Evolutionary conservation across 495 filamentous ascomycete species (phyloP).

Genomic region (Chlorociboria aeruginascens): DNA sequence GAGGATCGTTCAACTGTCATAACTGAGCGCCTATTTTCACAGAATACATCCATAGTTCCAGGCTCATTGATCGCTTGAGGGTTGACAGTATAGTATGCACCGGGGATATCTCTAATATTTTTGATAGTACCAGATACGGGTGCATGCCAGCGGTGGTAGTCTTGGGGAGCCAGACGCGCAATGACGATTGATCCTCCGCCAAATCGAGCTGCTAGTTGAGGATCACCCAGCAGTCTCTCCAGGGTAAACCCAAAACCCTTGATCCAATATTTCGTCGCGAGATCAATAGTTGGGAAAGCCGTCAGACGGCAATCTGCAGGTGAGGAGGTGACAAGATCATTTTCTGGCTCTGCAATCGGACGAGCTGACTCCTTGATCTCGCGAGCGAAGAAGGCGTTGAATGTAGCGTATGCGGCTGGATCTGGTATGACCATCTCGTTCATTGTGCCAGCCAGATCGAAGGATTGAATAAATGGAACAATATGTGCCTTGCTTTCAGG

Average conservation of each 20-base stretch:
- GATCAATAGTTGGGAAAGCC: slow-evolving; percentile 24
- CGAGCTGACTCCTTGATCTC: slow-evolving; percentile 25
- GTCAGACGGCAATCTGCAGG: slow-evolving; percentile 32
- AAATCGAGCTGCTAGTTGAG: slow-evolving; percentile 23
- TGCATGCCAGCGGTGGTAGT: slow-evolving; percentile 38
- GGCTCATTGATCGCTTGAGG: slow-evolving; percentile 34
- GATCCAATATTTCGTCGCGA: slow-evolving; percentile 33
- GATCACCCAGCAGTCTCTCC: slow-evolving; percentile 25
- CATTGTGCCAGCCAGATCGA: slow-evolving; percentile 21
- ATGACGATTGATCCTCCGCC: slow-evolving; percentile 29
- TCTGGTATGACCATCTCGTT: slow-evolving; percentile 26
- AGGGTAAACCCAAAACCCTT: slow-evolving; percentile 32
- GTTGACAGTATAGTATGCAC: slow-evolving; percentile 22
- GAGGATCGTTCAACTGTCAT: slow-evolving; percentile 24
- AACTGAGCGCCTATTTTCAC: slow-evolving; percentile 29
- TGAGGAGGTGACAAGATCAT: slow-evolving; percentile 22
- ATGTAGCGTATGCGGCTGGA: slow-evolving; percentile 23
- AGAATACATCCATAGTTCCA: slow-evolving; percentile 31
- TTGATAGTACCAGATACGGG: slow-evolving; percentile 28
- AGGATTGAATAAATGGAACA: slow-evolving; percentile 28
- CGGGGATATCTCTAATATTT: slow-evolving; percentile 22
- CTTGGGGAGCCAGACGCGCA: slow-evolving; percentile 29
- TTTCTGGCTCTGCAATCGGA: slow-evolving; percentile 24
- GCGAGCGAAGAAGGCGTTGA: slow-evolving; percentile 37
- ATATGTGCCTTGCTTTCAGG: slow-evolving; percentile 27